Conservation (phyloP, 2,329 filamentous ascomycete species). For the Monosporascus sp. region DNA sequence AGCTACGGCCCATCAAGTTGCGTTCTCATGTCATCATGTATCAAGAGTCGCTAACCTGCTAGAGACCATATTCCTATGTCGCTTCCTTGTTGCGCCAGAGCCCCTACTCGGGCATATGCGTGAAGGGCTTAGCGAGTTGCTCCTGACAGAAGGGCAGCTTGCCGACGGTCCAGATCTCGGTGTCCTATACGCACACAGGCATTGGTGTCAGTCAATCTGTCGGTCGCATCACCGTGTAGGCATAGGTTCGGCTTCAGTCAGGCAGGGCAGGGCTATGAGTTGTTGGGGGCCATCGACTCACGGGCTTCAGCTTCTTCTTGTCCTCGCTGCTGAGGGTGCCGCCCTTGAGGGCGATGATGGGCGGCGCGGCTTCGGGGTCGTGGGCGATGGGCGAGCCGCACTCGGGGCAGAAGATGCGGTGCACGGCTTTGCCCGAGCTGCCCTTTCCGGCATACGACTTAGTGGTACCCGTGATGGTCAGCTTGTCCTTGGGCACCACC, state of each 20-base stretch:
- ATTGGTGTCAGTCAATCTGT: constrained; percentile 5
- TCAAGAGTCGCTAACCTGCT: too few relatives aligned
- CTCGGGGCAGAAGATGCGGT: constrained; percentile 65
- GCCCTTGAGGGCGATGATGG: constrained; percentile 65
- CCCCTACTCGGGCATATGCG: constrained; percentile 55
- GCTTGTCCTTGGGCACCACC: constrained; percentile 61
- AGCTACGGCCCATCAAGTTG: too few relatives aligned
- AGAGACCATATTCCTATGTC: too few relatives aligned
- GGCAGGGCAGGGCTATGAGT: too few relatives aligned
- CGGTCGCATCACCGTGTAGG: not conserved
- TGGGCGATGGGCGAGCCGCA: constrained; percentile 67
- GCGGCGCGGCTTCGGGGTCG: constrained; percentile 64
- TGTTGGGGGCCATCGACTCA: constrained; percentile 26
- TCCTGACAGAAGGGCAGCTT: constrained; percentile 69
- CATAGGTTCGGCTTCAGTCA: not conserved
- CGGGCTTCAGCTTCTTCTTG: constrained; percentile 64
- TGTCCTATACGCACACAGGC: constrained; percentile 38
- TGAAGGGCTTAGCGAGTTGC: constrained; percentile 56
- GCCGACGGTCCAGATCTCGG: constrained; percentile 64
- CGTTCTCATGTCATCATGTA: too few relatives aligned
- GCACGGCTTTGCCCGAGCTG: constrained; percentile 56
- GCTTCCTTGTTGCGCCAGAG: constrained; percentile 2
- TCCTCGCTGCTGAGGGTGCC: constrained; percentile 58
- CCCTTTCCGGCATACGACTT: constrained; percentile 60
- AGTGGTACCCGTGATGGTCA: constrained; percentile 57